Percentiles rank a stretch among this genome's conserved stretches.
phyloP scores from a whole-genome alignment of 768 basidiomycete genomes.

The Naganishia kalamii region DNA sequence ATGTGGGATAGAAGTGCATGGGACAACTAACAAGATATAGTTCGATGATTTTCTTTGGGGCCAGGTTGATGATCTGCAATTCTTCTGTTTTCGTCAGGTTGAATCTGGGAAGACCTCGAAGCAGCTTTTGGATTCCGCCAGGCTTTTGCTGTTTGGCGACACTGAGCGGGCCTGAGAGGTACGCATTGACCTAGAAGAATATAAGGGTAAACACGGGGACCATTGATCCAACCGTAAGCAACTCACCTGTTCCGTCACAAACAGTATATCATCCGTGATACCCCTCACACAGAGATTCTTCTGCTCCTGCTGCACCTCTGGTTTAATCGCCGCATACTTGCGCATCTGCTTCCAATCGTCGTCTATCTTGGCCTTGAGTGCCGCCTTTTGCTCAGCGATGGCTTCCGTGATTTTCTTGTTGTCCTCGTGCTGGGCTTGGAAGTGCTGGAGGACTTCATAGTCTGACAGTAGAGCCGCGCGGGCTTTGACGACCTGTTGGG shows the following conservation, averaged over 20 bases:
- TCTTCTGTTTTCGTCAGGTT: conserved; percentile 85
- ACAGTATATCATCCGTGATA: conserved; percentile 71
- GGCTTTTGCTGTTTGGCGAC: conserved; percentile 63
- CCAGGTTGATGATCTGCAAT: conserved; percentile 82
- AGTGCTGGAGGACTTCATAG: conserved; percentile 71
- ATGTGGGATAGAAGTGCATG: not conserved
- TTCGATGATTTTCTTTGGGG: conserved; percentile 72
- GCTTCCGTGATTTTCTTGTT: conserved; percentile 22
- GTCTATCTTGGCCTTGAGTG: conserved; percentile 20
- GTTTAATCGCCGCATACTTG: conserved; percentile 26
- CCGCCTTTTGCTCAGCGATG: conserved; percentile 9
- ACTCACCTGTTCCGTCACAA: conserved; percentile 74
- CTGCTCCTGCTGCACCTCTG: conserved; percentile 61
- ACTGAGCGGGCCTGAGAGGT: conserved; percentile 69
- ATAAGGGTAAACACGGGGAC: not conserved
- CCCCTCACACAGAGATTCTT: conserved; percentile 55
- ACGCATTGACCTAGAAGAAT: conserved; percentile 65
- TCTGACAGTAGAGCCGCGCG: conserved; percentile 80
- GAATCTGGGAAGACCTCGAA: conserved; percentile 61
- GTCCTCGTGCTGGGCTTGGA: conserved; percentile 69
- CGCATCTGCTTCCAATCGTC: conserved; percentile 17
- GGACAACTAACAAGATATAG: conserved; percentile 69
- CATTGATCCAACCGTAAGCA: not conserved
- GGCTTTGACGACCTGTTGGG: conserved; percentile 50
- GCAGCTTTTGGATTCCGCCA: conserved; percentile 60